Conservation (phyloP, 1,284 basidiomycete species). For the Trichosporon coremiiforme region DNA sequence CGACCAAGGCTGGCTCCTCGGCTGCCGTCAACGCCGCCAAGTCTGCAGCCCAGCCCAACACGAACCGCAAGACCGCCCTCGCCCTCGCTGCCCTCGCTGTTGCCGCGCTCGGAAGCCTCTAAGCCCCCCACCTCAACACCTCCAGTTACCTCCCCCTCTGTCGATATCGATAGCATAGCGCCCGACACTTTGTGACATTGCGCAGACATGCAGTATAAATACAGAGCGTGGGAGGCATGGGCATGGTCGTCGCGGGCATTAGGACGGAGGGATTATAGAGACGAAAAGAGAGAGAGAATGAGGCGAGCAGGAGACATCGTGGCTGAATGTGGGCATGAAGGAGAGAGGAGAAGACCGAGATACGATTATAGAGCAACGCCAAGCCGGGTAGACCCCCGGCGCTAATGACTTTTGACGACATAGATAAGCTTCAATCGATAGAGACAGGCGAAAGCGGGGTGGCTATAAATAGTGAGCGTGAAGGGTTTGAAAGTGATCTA, state of each 20-base stretch:
- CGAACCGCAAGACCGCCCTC: neutral
- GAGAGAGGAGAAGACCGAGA: no score
- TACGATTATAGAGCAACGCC: neutral
- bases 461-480: no score
- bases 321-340: no score
- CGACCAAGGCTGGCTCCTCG: neutral
- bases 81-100: neutral
- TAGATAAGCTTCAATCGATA: neutral
- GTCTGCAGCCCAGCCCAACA: neutral
- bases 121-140: neutral
- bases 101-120: neutral
- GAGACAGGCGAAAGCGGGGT: no score
- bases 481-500: no score
- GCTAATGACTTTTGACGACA: neutral
- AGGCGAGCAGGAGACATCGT: no score
- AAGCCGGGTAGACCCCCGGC: neutral
- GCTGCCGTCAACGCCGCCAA: neutral
- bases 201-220: neutral
- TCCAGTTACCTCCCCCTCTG: neutral
- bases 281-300: neutral
- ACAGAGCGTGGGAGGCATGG: neutral
- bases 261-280: neutral
- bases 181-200: constrained; percentile 2
- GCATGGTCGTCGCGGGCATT: no score
- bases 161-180: neutral